Base-by-base conservation (phyloP, 1,284 basidiomycete species). In the Anthracocystis panici-leucophaei region DNA sequence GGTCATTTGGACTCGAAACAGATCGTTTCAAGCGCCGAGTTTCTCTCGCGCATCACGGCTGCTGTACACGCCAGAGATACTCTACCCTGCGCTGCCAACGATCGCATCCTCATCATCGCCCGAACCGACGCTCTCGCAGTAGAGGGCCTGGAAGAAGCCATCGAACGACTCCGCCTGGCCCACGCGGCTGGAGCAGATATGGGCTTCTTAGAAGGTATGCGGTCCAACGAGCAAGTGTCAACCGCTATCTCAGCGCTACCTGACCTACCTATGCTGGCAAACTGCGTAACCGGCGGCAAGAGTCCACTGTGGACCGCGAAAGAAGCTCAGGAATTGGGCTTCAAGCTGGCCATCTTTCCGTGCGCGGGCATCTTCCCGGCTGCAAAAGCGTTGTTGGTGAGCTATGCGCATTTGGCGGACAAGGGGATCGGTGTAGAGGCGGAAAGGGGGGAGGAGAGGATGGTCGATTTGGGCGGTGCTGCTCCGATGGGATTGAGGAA, bases 71-170 rank as follows among this genome's bases (percentile, higher is more conserved):
- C 72, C 6, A 45, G 63, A 0, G 48, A 69, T 23, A 5, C 40
- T 0, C 64, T 77, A 90, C 48, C 88, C 90, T 57, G 92, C 91
- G 21, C 89, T 91, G 55, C 90, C 91, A 78, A 87, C 88, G 31
- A 90, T 91, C 66, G 89, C 88, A 91, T 91, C 31, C 88, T 93
- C 12, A 90, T 93, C 81, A 93, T 93, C 77, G 92, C 91, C 4
- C 90, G 92, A 40, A 93, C 92, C 0, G 92, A 93, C 84, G 91
- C 92, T 1, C 91, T 92, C 1, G 92, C 92, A 78, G 91, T 91
- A 4, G 87, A 91, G 23, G 92, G 91, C 27, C 91, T 92, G 89
- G 91, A 93, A n/a, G 92, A 92, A 85, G 92, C 92, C 0, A 75
- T 92, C 59, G 85, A 81, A 20, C 89, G 92, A 12, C 87, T 93